Evolutionary conservation across 345 rosid genomes (phyloP).

Genomic region (Hibiscus tridactylites): DNA sequence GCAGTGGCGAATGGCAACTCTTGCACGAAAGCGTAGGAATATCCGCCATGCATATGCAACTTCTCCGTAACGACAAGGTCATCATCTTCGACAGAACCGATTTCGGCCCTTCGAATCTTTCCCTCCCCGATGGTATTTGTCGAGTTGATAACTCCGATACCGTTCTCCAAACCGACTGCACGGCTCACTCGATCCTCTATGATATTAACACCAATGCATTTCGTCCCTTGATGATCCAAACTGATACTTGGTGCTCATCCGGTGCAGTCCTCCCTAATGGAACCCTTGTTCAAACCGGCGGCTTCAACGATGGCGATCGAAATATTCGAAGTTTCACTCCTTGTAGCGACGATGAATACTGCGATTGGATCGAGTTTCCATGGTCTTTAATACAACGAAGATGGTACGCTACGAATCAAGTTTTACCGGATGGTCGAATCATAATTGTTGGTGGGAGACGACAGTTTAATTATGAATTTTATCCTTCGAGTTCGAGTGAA

Average conservation of each 20-base stretch:
- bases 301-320: constrained; percentile 62
- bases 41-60: constrained; percentile 95
- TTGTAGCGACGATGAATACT: constrained; percentile 24
- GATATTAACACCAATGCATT: constrained; percentile 40
- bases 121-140: constrained; percentile 44
- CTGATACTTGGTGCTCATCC: constrained; percentile 90
- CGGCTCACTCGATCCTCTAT: constrained; percentile 76
- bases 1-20: constrained; percentile 42
- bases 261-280: constrained; percentile 62
- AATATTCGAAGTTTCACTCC: constrained; percentile 47
- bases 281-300: constrained; percentile 72
- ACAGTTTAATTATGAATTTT: constrained; percentile 63
- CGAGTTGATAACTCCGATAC: constrained; percentile 35
- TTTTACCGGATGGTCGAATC: constrained; percentile 62
- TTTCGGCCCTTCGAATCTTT: constrained; percentile 62
- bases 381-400: constrained; percentile 40
- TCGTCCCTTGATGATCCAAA: constrained; percentile 56
- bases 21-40: constrained; percentile 61
- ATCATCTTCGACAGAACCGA: constrained; percentile 78
- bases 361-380: constrained; percentile 70
- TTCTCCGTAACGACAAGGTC: constrained; percentile 60
- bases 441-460: constrained; percentile 71
- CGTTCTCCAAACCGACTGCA: constrained; percentile 46
- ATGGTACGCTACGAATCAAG: constrained; percentile 77
- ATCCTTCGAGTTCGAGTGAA: constrained; percentile 25